These are phyloP conservation scores for Solanum neorickii DNA, from an alignment of 257 asterid genomes.

Conservation along the genomic window DNA sequence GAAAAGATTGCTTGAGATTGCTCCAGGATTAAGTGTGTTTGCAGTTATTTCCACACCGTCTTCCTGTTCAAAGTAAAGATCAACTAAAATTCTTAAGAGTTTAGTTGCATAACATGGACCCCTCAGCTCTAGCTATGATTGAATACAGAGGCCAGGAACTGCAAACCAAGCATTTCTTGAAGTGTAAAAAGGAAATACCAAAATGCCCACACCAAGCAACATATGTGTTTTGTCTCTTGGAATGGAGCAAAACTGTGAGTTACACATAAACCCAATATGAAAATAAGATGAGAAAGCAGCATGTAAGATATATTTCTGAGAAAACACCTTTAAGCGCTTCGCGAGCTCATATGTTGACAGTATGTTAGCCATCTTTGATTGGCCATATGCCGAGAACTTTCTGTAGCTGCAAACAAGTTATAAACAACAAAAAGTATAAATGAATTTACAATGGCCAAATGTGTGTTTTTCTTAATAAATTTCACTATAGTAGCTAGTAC, in stretches of 20 bases:
- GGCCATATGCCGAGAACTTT: conserved; percentile 55
- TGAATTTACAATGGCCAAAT: not conserved
- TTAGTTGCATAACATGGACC: not conserved
- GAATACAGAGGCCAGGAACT: not conserved
- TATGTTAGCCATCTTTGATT: conserved; percentile 72
- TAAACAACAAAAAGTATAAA: not conserved
- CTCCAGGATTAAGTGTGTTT: conserved; percentile 84
- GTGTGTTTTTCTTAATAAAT: not conserved
- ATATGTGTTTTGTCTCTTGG: not conserved
- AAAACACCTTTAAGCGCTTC: conserved; percentile 47
- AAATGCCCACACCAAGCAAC: not conserved
- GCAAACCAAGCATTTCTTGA: not conserved
- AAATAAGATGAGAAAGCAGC: not conserved
- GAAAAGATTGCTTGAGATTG: conserved; percentile 54
- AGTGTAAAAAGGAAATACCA: not conserved
- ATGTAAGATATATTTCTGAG: not conserved
- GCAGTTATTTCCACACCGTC: conserved; percentile 64
- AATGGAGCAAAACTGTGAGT: not conserved
- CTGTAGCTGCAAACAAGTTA: conserved; percentile 36
- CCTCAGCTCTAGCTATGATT: not conserved
- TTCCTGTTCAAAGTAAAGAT: conserved; percentile 37
- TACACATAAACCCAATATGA: not conserved
- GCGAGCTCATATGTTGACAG: conserved; percentile 65
- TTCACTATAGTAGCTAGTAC: not conserved
- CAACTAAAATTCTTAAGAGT: not conserved